These are phyloP conservation scores for Capronia coronata DNA, from an alignment of 2,329 filamentous ascomycete genomes.

Conservation along the genomic window DNA sequence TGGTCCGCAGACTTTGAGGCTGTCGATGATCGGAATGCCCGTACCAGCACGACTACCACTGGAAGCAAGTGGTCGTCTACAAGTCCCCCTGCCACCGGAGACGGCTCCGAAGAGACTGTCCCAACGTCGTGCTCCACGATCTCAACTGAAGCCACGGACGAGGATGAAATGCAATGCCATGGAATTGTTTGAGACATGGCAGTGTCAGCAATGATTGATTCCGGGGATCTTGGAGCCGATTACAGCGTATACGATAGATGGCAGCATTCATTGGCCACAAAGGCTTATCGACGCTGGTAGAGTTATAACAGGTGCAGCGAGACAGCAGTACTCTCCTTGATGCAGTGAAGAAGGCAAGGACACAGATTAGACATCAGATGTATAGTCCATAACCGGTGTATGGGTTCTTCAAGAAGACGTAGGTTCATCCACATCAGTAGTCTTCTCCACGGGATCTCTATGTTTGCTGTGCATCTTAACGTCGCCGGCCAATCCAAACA, in stretches of 20 bases:
- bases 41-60: not conserved
- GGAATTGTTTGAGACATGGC: conserved; percentile 2
- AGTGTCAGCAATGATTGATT: not conserved
- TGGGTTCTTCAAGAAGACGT: too few species aligned
- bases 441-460: conserved; percentile 14
- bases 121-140: not conserved
- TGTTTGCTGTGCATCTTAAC: conserved; percentile 30
- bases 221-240: too few species aligned
- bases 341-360: too few species aligned
- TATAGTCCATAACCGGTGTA: not conserved
- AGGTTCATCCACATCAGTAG: conserved; percentile 2
- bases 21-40: not conserved
- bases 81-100: not conserved
- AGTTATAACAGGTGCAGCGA: not conserved
- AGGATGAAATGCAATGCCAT: conserved; percentile 4
- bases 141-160: not conserved
- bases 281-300: not conserved
- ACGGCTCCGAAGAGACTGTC: not conserved
- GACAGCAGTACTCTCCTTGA: too few species aligned
- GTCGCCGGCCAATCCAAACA: conserved; percentile 39
- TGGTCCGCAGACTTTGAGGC: not conserved
- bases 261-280: not conserved
- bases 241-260: not conserved
- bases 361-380: not conserved
- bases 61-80: conserved; percentile 1